Evolutionary conservation across 164 flowering plant genomes (phyloP), one percentile per base, ranked within the genome.

Genomic region (Nymphaea thermarum): DNA sequence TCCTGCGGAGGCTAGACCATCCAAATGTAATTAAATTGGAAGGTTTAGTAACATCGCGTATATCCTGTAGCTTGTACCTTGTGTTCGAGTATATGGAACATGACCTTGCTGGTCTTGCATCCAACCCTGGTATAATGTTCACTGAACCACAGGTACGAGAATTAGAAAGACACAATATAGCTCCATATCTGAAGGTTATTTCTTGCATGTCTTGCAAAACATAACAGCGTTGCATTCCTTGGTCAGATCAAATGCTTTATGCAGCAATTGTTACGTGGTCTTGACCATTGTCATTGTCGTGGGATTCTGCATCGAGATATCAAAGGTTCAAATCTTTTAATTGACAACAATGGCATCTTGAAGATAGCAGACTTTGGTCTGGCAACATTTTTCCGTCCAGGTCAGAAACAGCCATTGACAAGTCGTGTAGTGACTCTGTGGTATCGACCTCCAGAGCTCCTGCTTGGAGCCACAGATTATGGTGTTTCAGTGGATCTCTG

Each of bases 61-160:
- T 86, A 88, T 92, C 98, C 45, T 82, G 88, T 79, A 92, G 91
- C 81, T 81, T 92, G 78, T 92, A 90, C 70, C 93, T 92, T 75
- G 91, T 92, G 44, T 92, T 92, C 73, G 98, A 92, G 79, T 92
- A 92, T 75, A 92, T 92, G 98, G 98, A 92, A 69, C 98, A 92
- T 77, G 98, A 92, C 80, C 80, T 92, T 67, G 85, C 98, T 10
- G 98, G 98, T 8, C 93, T 92, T 69, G 93, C 91, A 44, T 82
- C 94, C 36, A 82, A 75, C 60, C 87, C 96, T 47, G 86, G 90
- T 65, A 77, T 83, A 66, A 90, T 89, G 77, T 92, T 92, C 78
- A 81, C 94, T 4, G 98, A 92, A 75, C 70, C 96, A 15, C 96
- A 92, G 96, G 98, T 92, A 76, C 42, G n/a, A 25, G 14, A 42